A percentile compares a stretch with the other conserved stretches of the same genome.
Conservation (phyloP, 208 protist genomes). For the Trypanosoma cruzi region DNA sequence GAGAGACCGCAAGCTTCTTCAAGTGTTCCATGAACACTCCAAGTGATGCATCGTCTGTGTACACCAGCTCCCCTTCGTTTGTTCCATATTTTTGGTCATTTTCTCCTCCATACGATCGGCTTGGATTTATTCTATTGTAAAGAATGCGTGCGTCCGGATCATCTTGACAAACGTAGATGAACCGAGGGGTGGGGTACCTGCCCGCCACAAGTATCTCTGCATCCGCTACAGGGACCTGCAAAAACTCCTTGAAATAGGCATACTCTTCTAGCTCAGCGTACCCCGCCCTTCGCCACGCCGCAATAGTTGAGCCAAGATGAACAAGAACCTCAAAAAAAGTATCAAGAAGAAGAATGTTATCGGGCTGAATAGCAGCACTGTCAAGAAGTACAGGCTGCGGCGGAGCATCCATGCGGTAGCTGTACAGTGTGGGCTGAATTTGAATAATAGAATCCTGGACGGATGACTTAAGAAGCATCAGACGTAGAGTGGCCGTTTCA, state of each 20-base stretch:
- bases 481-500: slow-evolving; percentile 97
- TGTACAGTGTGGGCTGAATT: slow-evolving; percentile 98
- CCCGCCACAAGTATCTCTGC: slow-evolving; percentile 87
- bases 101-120: slow-evolving; percentile 92
- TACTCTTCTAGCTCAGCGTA: slow-evolving; percentile 95
- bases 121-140: slow-evolving; percentile 98
- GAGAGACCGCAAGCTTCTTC: slow-evolving; percentile 95
- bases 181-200: slow-evolving; percentile 95
- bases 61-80: slow-evolving; percentile 89
- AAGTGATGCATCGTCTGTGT: slow-evolving; percentile 98
- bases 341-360: slow-evolving; percentile 98
- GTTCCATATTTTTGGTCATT: slow-evolving; percentile 60
- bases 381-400: slow-evolving; percentile 94
- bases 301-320: slow-evolving; percentile 96
- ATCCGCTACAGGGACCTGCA: slow-evolving; percentile 94
- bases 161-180: slow-evolving; percentile 97
- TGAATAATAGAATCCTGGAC: slow-evolving; percentile 95
- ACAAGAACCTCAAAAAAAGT: slow-evolving; percentile 99
- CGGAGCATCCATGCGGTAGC: slow-evolving; percentile 94
- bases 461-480: slow-evolving; percentile 96
- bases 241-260: slow-evolving; percentile 94
- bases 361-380: slow-evolving; percentile 82
- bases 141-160: slow-evolving; percentile 97
- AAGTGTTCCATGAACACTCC: slow-evolving; percentile 98
- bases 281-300: slow-evolving; percentile 94